Base-by-base conservation (phyloP, 805 yeast species). In the Pichia nanzhaoensis region DNA sequence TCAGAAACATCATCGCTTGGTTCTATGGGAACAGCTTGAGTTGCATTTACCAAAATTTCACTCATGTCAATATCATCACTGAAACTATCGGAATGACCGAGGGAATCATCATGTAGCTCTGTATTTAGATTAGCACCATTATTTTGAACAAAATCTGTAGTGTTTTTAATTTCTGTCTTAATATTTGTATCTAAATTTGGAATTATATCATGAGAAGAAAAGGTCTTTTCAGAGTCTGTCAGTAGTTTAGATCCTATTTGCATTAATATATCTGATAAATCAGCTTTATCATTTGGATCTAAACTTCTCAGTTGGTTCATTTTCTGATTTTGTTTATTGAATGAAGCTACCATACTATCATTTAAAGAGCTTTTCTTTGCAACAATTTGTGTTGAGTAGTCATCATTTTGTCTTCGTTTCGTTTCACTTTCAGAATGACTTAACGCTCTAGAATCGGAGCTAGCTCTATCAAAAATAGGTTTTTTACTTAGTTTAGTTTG, bases 261-360 rank as follows among this genome's bases (percentile, higher is more conserved):
- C 17, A 49, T 19, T 36, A 60, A 42, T 45, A 58, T 37, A 44
- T 57, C 55, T 6, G 64, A 59, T 6, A 60, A 56, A 39, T 57
- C 56, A 31, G 46, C 48, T 12, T 43, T 46, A 12, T 18, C 42
- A 4, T 44, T 20, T 8, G 17, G 19, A 17, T 34, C 37, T 35
- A 37, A 16, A 19, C 34, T 33, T 12, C 16, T 12, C 6, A 18
- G 5, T 28, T 12, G 28, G n/a, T 34, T 21, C 28, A 37, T 28
- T 13, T 17, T 16, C 7, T 74, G 66, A 46, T 65, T 68, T 20
- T 73, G 56, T 44, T 75, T 61, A 36, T 48, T 47, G 10, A 73
- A 52, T 13, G 66, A 55, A 2, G 74, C 74, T 9, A 69, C 46
- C 51, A 51, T 48, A 39, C 60, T 60, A 27, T 59, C 58, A 48